A percentile compares a stretch with the other conserved stretches of the same genome.
phyloP scores from a whole-genome alignment of 2,329 filamentous ascomycete species.

The Fusarium sp. region DNA sequence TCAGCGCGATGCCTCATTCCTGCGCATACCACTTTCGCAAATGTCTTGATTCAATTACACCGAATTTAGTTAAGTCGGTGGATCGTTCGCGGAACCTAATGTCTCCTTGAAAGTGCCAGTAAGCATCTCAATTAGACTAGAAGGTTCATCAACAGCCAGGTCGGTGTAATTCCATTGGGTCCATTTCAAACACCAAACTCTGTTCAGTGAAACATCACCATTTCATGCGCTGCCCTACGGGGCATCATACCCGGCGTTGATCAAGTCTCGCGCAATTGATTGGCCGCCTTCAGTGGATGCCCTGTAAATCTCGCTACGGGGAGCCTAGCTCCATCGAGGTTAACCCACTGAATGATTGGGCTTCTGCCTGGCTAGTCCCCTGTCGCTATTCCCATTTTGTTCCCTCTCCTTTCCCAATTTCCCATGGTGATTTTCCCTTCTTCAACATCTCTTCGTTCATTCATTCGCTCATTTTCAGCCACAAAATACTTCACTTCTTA shows the following conservation, averaged over 20 bases:
- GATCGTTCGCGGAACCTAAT: background rate
- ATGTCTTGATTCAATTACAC: rapidly evolving
- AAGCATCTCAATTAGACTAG: too few species aligned
- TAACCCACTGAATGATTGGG: background rate
- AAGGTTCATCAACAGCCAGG: background rate
- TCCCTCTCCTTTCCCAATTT: constrained; percentile 13
- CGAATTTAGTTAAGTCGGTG: rapidly evolving
- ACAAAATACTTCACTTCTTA: background rate
- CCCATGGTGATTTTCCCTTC: background rate
- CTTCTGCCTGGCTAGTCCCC: background rate
- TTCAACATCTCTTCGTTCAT: background rate
- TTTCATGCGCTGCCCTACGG: background rate
- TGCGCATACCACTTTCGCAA: rapidly evolving
- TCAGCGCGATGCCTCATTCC: background rate
- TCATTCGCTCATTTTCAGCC: background rate
- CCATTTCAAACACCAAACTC: background rate
- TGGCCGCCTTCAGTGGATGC: rapidly evolving
- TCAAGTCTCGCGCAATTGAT: background rate
- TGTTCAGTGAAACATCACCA: background rate
- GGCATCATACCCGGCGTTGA: background rate
- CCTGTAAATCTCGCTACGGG: background rate
- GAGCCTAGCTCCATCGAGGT: background rate
- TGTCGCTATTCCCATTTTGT: constrained; percentile 3
- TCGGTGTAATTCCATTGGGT: background rate
- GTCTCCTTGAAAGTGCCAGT: rapidly evolving